These are phyloP conservation scores for Calonectria pseudoreteaudii DNA, from an alignment of 2,329 filamentous ascomycete species.

Conservation along the genomic window DNA sequence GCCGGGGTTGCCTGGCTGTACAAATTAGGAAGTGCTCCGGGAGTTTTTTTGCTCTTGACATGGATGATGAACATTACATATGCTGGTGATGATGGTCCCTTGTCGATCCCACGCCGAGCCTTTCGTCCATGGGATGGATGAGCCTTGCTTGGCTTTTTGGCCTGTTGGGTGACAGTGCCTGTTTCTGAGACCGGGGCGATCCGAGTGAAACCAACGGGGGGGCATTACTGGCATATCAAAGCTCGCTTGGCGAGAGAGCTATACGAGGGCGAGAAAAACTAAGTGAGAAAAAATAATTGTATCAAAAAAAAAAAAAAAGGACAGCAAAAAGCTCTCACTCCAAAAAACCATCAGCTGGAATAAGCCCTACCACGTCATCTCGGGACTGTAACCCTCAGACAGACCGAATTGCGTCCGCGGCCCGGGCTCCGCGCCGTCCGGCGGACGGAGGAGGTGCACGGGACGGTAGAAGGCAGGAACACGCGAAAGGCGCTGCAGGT, in stretches of 20 bases:
- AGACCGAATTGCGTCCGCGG: neutral
- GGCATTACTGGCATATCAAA: neutral
- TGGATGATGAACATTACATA: constrained; percentile 19
- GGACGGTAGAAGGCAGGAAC: neutral
- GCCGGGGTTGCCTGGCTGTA: constrained; percentile 16
- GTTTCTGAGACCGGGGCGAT: neutral
- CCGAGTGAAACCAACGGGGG: neutral
- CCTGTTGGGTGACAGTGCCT: neutral
- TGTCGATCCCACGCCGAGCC: constrained; percentile 19
- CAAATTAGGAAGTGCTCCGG: constrained; percentile 17
- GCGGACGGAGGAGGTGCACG: constrained; percentile 12
- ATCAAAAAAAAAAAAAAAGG: neutral
- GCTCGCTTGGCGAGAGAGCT: neutral
- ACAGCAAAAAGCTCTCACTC: neutral
- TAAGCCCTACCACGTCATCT: neutral
- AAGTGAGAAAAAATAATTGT: neutral
- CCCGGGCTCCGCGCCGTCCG: neutral
- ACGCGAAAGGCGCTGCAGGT: neutral
- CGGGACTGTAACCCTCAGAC: neutral
- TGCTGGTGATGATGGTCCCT: constrained; percentile 4
- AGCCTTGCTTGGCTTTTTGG: neutral
- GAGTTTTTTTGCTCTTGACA: no score
- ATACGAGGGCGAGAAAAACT: neutral
- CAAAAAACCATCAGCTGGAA: neutral
- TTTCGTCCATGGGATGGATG: neutral